Evolutionary conservation across 768 basidiomycete genomes (phyloP), one percentile per base, ranked within the genome.

Genomic region (Mycena vulgaris): DNA sequence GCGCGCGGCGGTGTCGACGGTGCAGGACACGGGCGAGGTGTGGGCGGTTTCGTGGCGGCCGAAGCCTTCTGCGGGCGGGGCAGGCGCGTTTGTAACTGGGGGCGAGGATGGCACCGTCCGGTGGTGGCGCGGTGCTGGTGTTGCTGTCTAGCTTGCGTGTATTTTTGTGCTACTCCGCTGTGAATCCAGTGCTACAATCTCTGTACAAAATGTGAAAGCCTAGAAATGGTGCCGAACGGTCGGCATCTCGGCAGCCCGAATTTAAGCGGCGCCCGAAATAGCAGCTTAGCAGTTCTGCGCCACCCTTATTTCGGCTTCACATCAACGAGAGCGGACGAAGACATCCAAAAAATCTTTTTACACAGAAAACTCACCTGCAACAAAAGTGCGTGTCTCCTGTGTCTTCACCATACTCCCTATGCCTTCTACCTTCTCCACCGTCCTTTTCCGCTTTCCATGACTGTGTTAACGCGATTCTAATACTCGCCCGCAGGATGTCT

Each of bases 321-420:
- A 95, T 95, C 93, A 90, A 95, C 94, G 94, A 95, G 83, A 92
- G 94, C 93, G 94, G 92, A 95, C 88, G 94, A 95, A 90, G 94
- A 94, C 93, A 92, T 92, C 89, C 77, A 40, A 45, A 69, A 78
- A 69, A 58, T 62, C 73, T 78, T 75, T 78, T 75, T 75, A 75
- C 77, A 75, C 69, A 53, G 51, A 45, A 13, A 68, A 55, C 39
- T 52, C 23, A 66, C 35, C 45, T 70, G 60, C 58, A 39, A 56
- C 55, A 69, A 74, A 75, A 76, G 66, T 69, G 31, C 13, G 67
- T 60, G 31, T 69, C 40, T 63, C 45, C 25, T 17, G 30, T 14
- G 39, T 57, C 47, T 25, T 13, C 13, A 30, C 35, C 30, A 21
- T 27, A 2, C 58, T 45, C 2, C 8, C 19, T 35, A 5, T 35